Conservation (phyloP, 176 grass and related monocot species). For the barley (Hordeum vulgare) region DNA sequence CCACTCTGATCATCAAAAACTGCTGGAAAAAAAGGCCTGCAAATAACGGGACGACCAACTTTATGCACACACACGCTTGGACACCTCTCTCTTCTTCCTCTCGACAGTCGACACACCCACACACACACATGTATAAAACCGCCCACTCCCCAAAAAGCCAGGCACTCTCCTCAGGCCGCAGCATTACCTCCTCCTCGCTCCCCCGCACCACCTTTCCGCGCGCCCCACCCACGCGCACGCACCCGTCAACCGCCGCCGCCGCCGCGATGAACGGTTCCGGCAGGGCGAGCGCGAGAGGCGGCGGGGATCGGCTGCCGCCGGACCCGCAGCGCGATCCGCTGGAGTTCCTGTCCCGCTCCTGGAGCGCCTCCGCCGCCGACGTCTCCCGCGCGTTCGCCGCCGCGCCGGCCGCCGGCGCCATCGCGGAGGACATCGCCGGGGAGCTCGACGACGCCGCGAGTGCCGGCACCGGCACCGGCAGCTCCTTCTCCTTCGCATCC, state of each 20-base stretch:
- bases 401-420: not conserved
- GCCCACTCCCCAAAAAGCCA: conserved; percentile 16
- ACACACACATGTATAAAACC: conserved; percentile 33
- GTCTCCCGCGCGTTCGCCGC: conserved; percentile 48
- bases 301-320: conserved; percentile 16
- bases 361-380: conserved; percentile 71
- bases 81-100: not conserved
- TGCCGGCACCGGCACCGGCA: conserved; percentile 32
- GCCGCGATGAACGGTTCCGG: conserved; percentile 16
- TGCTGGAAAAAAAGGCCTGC: not conserved
- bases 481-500: conserved; percentile 90
- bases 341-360: conserved; percentile 86
- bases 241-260: not conserved
- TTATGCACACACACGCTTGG: not conserved
- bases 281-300: not conserved
- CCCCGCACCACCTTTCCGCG: conserved; percentile 1
- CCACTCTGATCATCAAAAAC: not conserved
- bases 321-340: conserved; percentile 61
- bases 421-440: conserved; percentile 50
- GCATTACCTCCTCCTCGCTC: not conserved
- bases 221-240: not conserved
- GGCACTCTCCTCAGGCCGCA: not conserved
- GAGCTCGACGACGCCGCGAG: conserved; percentile 43
- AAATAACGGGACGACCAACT: not conserved
- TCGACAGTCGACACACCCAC: not conserved